Percentiles rank a stretch among this genome's conserved stretches.
phyloP scores from a whole-genome alignment of 345 rosid species.

The Excoecaria agallocha region DNA sequence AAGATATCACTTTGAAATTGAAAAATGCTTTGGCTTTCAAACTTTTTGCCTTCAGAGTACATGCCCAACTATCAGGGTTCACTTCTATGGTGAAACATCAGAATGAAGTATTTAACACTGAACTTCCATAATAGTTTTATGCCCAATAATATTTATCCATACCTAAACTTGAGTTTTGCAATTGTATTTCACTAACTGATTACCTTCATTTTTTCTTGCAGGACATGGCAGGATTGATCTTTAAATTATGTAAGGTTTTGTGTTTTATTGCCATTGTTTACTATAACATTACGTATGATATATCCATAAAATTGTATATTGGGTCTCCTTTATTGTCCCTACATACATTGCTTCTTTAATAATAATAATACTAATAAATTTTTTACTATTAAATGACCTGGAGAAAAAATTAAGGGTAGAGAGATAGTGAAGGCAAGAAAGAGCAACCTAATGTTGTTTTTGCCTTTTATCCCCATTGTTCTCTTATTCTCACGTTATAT shows the following conservation, averaged over 20 bases:
- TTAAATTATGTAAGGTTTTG: no score
- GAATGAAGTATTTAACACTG: neutral
- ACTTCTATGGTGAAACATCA: slow-evolving; percentile 3
- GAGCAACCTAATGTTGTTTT: slow-evolving; percentile 12
- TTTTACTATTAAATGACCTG: neutral
- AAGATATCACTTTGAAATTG: neutral
- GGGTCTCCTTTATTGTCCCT: neutral
- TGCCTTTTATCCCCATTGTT: slow-evolving; percentile 1
- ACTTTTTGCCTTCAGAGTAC: neutral
- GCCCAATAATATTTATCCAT: slow-evolving; percentile 2
- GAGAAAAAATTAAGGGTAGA: neutral
- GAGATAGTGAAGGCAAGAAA: no score
- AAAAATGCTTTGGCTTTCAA: neutral
- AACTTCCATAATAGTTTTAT: slow-evolving; percentile 4
- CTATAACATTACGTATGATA: neutral
- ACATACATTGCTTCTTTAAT: neutral
- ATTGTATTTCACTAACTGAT: slow-evolving; percentile 16
- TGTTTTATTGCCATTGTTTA: no score
- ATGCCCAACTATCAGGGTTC: neutral
- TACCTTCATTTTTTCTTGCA: slow-evolving; percentile 34
- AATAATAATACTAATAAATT: neutral
- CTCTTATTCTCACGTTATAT: neutral
- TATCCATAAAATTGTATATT: neutral
- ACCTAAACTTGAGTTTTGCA: slow-evolving; percentile 3
- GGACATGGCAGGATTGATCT: slow-evolving; percentile 99